Percentiles rank a stretch among this genome's conserved stretches.
phyloP scores from a whole-genome alignment of 768 basidiomycete genomes.

The Zangia roseola region DNA sequence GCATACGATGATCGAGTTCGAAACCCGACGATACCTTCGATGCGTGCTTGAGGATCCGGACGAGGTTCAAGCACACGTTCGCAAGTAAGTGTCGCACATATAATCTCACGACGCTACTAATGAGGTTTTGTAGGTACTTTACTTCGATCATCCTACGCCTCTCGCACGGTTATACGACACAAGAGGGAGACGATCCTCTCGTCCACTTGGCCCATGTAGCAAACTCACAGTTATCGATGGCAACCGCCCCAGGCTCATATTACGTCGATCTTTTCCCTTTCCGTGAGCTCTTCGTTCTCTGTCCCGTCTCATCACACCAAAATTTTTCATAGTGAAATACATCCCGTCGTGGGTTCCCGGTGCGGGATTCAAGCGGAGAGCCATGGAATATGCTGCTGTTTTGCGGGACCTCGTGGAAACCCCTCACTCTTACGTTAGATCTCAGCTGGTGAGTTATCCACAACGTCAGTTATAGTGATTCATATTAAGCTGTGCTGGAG shows the following conservation, averaged over 20 bases:
- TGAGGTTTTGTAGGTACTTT: background rate
- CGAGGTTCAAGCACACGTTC: background rate
- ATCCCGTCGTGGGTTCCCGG: constrained; percentile 24
- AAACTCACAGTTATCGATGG: constrained; percentile 10
- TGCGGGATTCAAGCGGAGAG: constrained; percentile 16
- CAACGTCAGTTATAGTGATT: background rate
- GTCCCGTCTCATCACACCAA: background rate
- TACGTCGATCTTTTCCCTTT: constrained; percentile 10
- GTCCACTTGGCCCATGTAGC: constrained; percentile 30
- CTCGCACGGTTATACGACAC: background rate
- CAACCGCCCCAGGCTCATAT: background rate
- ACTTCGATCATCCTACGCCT: background rate
- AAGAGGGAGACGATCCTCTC: constrained; percentile 25
- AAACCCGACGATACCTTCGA: constrained; percentile 5
- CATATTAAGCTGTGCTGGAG: too few relatives aligned
- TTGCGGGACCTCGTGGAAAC: constrained; percentile 3
- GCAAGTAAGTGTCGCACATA: background rate
- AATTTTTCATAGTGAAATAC: constrained; percentile 21
- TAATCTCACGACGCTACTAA: too few relatives aligned
- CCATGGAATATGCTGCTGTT: constrained; percentile 8
- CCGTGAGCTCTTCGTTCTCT: background rate
- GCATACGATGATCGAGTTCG: constrained; percentile 9
- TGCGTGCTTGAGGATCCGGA: constrained; percentile 5
- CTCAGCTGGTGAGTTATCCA: constrained; percentile 16
- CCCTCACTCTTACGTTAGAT: constrained; percentile 9